phyloP scores from a whole-genome alignment of 495 filamentous ascomycete species.

The Xylaria longipes region DNA sequence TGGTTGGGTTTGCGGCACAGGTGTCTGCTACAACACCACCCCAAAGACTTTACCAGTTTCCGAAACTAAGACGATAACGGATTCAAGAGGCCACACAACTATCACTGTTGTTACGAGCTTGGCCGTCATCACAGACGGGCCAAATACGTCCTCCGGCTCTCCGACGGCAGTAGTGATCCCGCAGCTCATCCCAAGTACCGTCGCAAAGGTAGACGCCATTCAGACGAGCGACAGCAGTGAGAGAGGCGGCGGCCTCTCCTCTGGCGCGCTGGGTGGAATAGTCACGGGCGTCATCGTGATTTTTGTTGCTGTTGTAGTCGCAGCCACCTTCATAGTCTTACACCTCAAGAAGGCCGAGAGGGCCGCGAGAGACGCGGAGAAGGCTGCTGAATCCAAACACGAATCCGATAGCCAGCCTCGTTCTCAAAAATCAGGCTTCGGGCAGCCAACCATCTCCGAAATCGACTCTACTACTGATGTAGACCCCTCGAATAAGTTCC shows the following conservation, averaged over 20 bases:
- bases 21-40: constrained; percentile 45
- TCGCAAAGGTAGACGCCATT: constrained; percentile 45
- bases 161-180: constrained; percentile 28
- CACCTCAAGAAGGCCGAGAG: constrained; percentile 44
- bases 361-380: constrained; percentile 32
- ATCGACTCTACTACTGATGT: constrained; percentile 32
- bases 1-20: constrained; percentile 46
- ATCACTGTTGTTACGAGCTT: constrained; percentile 40
- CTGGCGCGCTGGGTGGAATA: constrained; percentile 49
- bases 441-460: constrained; percentile 33
- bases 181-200: constrained; percentile 47
- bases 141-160: constrained; percentile 28
- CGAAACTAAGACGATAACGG: constrained; percentile 42
- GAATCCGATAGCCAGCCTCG: constrained; percentile 36
- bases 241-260: constrained; percentile 36
- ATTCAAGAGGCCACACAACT: constrained; percentile 36
- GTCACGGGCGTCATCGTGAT: constrained; percentile 50
- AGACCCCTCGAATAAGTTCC: constrained; percentile 16
- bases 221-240: constrained; percentile 26
- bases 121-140: constrained; percentile 36
- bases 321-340: constrained; percentile 47
- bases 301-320: constrained; percentile 44
- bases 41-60: constrained; percentile 44
- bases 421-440: constrained; percentile 36
- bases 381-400: constrained; percentile 40